Conservation (phyloP, 2,329 filamentous ascomycete genomes). For the Fusarium ambrosium region DNA sequence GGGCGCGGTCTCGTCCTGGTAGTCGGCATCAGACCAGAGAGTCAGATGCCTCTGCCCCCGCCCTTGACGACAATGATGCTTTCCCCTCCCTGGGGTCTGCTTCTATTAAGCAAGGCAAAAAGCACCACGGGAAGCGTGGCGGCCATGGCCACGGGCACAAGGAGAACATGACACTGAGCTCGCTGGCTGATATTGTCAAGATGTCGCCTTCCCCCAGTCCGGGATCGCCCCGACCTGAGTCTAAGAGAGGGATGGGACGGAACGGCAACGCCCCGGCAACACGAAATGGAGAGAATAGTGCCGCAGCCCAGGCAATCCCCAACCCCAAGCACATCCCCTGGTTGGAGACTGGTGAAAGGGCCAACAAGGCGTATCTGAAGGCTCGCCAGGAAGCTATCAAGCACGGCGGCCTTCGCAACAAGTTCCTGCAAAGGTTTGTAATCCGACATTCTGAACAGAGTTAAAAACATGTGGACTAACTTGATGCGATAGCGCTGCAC, state of each 20-base stretch:
- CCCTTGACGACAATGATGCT: slow-evolving; percentile 93
- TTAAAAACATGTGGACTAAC: slow-evolving; percentile 7
- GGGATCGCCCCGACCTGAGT: slow-evolving; percentile 68
- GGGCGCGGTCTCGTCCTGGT: slow-evolving; percentile 83
- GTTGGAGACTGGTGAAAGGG: slow-evolving; percentile 91
- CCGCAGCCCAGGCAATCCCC: slow-evolving; percentile 85
- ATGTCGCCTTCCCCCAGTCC: slow-evolving; percentile 91
- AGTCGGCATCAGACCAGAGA: slow-evolving; percentile 79
- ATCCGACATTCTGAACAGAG: not conserved
- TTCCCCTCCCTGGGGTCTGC: slow-evolving; percentile 91
- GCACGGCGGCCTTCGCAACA: slow-evolving; percentile 95
- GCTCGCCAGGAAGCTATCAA: slow-evolving; percentile 96
- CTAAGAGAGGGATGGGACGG: slow-evolving; percentile 68
- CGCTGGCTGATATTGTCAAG: slow-evolving; percentile 92
- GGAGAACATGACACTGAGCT: slow-evolving; percentile 78
- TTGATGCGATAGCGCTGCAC: slow-evolving; percentile 77
- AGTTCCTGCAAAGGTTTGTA: slow-evolving; percentile 90
- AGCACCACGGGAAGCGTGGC: slow-evolving; percentile 92
- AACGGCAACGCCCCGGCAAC: slow-evolving; percentile 76
- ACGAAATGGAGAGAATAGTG: slow-evolving; percentile 81
- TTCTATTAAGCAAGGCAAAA: slow-evolving; percentile 82
- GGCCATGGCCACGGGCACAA: slow-evolving; percentile 81
- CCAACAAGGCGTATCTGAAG: slow-evolving; percentile 95
- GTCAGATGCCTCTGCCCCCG: slow-evolving; percentile 75
- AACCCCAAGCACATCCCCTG: slow-evolving; percentile 94